These are phyloP conservation scores for Aspergillus sp. DNA, from an alignment of 2,329 filamentous ascomycete species.

Conservation along the genomic window DNA sequence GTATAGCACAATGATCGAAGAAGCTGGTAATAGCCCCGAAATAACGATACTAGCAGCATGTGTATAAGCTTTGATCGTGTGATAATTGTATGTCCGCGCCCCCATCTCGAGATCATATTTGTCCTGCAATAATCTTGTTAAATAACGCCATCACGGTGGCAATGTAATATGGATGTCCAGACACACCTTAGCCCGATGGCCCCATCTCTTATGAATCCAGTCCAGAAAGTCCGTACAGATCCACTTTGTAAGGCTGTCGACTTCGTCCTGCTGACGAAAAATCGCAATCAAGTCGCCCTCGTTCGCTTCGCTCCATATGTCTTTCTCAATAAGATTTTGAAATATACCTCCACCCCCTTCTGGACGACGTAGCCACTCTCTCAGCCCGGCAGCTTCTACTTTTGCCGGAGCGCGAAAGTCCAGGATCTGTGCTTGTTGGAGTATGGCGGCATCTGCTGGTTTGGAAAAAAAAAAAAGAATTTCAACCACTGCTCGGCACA, in stretches of 20 bases:
- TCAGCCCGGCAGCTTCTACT: slow-evolving; percentile 1
- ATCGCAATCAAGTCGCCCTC: slow-evolving; percentile 3
- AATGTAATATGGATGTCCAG: not conserved
- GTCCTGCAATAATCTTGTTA: not conserved
- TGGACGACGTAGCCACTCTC: not conserved
- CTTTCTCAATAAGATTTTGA: not conserved
- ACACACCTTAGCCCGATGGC: not conserved
- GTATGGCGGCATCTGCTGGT: slow-evolving; percentile 10
- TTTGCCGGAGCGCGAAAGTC: slow-evolving; percentile 2
- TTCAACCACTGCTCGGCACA: too few species aligned
- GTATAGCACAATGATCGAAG: too few species aligned
- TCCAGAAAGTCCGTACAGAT: slow-evolving; percentile 1
- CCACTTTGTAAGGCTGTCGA: slow-evolving; percentile 8
- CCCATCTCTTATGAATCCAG: not conserved
- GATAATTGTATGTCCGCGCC: too few species aligned
- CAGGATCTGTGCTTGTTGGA: slow-evolving; percentile 9
- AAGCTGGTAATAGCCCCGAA: too few species aligned
- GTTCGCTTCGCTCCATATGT: slow-evolving; percentile 5
- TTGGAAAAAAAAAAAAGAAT: too few species aligned
- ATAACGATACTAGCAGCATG: too few species aligned
- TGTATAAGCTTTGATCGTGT: too few species aligned
- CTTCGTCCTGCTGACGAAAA: slow-evolving; percentile 2
- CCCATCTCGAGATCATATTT: too few species aligned
- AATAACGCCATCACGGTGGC: too few species aligned
- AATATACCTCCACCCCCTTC: not conserved